phyloP scores from a whole-genome alignment of 768 basidiomycete species.

The Royoungia palumana region DNA sequence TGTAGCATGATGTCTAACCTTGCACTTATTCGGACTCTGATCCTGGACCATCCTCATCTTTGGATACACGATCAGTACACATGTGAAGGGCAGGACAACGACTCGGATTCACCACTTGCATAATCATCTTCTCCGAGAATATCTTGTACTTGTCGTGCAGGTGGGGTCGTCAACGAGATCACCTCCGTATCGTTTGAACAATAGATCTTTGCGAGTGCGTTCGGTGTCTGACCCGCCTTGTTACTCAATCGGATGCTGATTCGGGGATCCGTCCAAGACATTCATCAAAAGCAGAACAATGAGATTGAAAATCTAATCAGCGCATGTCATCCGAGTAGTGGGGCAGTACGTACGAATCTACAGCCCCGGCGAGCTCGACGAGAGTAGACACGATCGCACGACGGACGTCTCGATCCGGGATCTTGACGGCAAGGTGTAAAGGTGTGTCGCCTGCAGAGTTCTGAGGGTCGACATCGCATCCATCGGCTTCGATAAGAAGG shows the following conservation, averaged over 20 bases:
- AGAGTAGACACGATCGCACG: slow-evolving; percentile 21
- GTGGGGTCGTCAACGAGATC: slow-evolving; percentile 17
- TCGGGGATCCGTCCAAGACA: neutral
- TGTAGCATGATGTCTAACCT: neutral
- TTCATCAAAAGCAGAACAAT: no score
- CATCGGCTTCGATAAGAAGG: slow-evolving; percentile 22
- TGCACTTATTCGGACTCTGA: neutral
- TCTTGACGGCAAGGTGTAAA: slow-evolving; percentile 26
- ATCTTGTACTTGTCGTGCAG: slow-evolving; percentile 8
- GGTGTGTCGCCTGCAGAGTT: slow-evolving; percentile 28
- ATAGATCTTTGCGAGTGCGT: slow-evolving; percentile 19
- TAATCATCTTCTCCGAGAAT: slow-evolving; percentile 17
- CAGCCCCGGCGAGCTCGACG: slow-evolving; percentile 22
- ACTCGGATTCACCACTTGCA: slow-evolving; percentile 13
- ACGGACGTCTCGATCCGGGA: slow-evolving; percentile 12
- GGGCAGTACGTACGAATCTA: slow-evolving; percentile 19
- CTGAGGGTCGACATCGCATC: slow-evolving; percentile 28
- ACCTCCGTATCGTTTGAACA: slow-evolving; percentile 17
- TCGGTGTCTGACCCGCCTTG: slow-evolving; percentile 28
- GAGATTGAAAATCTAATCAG: neutral
- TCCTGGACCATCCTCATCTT: slow-evolving; percentile 7
- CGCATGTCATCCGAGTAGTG: neutral
- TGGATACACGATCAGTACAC: neutral
- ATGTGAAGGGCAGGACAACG: neutral
- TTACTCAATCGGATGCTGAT: slow-evolving; percentile 23